phyloP scores from a whole-genome alignment of 2,329 filamentous ascomycete species.

The Neofusicoccum sp. region DNA sequence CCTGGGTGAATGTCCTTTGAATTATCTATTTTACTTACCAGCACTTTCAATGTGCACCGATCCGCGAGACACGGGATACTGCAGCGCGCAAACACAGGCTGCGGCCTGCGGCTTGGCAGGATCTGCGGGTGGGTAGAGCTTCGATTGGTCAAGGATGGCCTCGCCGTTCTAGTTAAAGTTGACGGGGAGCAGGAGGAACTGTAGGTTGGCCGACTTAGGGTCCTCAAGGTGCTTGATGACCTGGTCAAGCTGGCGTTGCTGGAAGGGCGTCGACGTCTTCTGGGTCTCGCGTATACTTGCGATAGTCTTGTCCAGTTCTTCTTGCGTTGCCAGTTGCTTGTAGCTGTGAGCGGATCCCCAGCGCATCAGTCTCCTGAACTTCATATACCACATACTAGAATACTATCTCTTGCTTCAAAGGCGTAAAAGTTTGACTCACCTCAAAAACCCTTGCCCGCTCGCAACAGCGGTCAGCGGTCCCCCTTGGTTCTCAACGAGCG shows the following conservation, averaged over 20 bases:
- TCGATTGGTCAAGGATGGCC: not conserved
- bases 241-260: constrained; percentile 16
- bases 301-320: constrained; percentile 1
- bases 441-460: constrained; percentile 17
- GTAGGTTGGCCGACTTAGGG: constrained; percentile 2
- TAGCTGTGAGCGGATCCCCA: not conserved
- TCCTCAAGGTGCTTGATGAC: constrained; percentile 16
- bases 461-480: constrained; percentile 5
- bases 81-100: not conserved
- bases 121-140: not conserved
- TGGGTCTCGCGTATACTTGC: not conserved
- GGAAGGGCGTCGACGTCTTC: constrained; percentile 2
- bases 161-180: not conserved
- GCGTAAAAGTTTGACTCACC: not conserved
- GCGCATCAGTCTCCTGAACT: too few relatives aligned
- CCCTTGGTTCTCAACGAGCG: not conserved
- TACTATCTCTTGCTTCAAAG: not conserved
- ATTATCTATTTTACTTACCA: not conserved
- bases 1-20: not conserved
- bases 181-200: not conserved
- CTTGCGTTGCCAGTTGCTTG: not conserved
- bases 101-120: not conserved
- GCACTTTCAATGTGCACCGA: constrained; percentile 1
- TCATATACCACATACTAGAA: too few relatives aligned
- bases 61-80: constrained; percentile 1